Evolutionary conservation across 2,329 filamentous ascomycete genomes (phyloP), one percentile per base, ranked within the genome.

Genomic region (Hypoxylon sp.): DNA sequence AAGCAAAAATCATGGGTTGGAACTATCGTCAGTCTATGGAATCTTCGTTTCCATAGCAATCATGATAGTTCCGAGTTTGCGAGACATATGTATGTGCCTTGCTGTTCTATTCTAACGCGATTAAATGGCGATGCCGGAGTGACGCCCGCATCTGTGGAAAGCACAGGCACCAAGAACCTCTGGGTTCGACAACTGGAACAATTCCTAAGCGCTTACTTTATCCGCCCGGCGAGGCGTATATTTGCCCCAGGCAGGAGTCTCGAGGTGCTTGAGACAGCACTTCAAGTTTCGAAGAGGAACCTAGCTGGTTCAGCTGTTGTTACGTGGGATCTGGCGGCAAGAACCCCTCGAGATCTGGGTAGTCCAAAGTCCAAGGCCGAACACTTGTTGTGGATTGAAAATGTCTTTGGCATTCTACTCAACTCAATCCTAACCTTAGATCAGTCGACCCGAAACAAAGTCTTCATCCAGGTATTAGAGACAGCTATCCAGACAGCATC

Each of bases 191-290:
- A 78, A 31, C 65, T 84, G 1, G 73, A 76, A 38, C 71, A 65
- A 2, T 79, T 84, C 37, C 69, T 83, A 59, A 74, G 75, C 32
- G 73, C 73, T 21, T 79, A 75, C 58, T 68, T 84, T 46, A 74
- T 83, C 34, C 71, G 80, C 2, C 80, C 81, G 0, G 76, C 78
- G 1, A 74, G 78, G 48, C 72, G 76, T 1, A 67, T 69, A 1
- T 84, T 78, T 48, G 55, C 78, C 11, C 74, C 72, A 46, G 71
- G 70, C 15, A 69, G 70, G 27, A 72, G 72, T 17, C 65, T 77
- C 29, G 73, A 74, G 16, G 61, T 74, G 4, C 62, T 82, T 13
- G 65, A 70, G 8, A 65, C 67, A 16, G 73, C 77, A 1, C 68
- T 81, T 2, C 66, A 72, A 2, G 66, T 74, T 15, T 70, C 74